These are phyloP conservation scores for Ogataea glucozyma DNA, from an alignment of 805 yeast genomes.

Conservation along the genomic window DNA sequence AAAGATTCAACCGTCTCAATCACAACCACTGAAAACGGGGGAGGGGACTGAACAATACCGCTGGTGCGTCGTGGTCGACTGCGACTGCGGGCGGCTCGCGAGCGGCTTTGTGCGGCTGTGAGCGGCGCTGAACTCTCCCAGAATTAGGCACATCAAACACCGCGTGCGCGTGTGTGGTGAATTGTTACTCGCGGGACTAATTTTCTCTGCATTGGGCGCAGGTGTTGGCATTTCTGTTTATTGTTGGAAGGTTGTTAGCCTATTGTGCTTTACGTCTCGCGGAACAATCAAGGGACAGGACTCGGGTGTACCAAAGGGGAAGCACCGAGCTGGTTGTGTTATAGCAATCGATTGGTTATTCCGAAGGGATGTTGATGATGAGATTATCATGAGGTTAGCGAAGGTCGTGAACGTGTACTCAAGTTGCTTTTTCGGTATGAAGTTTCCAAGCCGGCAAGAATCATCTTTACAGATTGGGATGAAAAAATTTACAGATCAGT, in stretches of 20 bases:
- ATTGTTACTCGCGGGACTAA: constrained; percentile 4
- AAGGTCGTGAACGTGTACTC: too few relatives aligned
- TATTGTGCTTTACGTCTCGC: not conserved
- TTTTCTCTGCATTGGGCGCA: constrained; percentile 4
- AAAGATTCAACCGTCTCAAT: constrained; percentile 6
- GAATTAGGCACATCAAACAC: not conserved
- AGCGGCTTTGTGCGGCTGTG: too few relatives aligned
- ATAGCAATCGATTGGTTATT: too few relatives aligned
- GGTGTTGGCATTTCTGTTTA: not conserved
- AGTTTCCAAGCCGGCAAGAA: too few relatives aligned
- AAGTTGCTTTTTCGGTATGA: too few relatives aligned
- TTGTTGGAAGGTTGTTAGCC: not conserved
- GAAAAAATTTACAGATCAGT: too few relatives aligned
- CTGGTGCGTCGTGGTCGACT: constrained; percentile 5
- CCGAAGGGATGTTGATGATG: too few relatives aligned
- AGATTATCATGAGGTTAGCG: too few relatives aligned
- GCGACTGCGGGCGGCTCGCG: too few relatives aligned
- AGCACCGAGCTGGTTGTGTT: not conserved
- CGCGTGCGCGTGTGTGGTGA: constrained; percentile 7
- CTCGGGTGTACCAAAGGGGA: constrained; percentile 6
- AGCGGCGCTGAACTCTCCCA: constrained; percentile 1
- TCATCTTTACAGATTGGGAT: too few relatives aligned
- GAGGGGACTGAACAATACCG: constrained; percentile 2
- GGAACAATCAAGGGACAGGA: constrained; percentile 7
- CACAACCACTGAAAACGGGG: constrained; percentile 8